phyloP scores from a whole-genome alignment of 1,284 basidiomycete genomes.

The Ganoderma lucidum region DNA sequence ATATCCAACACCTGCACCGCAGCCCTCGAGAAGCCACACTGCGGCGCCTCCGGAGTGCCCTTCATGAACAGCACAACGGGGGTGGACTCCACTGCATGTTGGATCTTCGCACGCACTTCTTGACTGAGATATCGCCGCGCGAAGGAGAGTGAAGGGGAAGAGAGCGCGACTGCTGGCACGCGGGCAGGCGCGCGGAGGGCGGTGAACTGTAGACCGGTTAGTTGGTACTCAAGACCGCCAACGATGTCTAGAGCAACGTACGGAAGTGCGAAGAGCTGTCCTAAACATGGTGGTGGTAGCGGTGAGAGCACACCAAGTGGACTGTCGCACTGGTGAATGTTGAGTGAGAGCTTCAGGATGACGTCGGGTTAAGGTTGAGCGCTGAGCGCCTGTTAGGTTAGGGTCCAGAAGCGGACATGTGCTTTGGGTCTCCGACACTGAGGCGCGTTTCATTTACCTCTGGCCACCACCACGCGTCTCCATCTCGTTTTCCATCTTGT shows the following conservation, averaged over 20 bases:
- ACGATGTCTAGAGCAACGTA: slow-evolving; percentile 36
- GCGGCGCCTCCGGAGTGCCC: slow-evolving; percentile 75
- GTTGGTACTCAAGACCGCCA: neutral
- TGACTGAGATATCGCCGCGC: slow-evolving; percentile 53
- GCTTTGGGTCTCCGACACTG: slow-evolving; percentile 49
- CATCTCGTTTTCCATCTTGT: neutral
- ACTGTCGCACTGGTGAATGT: slow-evolving; percentile 22
- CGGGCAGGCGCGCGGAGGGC: slow-evolving; percentile 34
- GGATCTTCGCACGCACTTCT: slow-evolving; percentile 52
- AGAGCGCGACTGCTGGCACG: slow-evolving; percentile 30
- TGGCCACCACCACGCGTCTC: slow-evolving; percentile 11
- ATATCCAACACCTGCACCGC: slow-evolving; percentile 92
- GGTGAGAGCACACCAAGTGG: slow-evolving; percentile 18
- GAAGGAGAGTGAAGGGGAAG: slow-evolving; percentile 35
- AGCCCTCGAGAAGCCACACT: slow-evolving; percentile 93
- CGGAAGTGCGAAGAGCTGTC: slow-evolving; percentile 52
- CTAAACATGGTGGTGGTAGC: slow-evolving; percentile 51
- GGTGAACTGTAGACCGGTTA: slow-evolving; percentile 19
- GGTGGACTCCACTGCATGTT: slow-evolving; percentile 70
- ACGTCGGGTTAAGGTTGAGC: slow-evolving; percentile 25
- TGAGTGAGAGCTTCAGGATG: slow-evolving; percentile 31
- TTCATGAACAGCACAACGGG: slow-evolving; percentile 97
- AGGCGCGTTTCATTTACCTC: slow-evolving; percentile 32
- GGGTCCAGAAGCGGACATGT: slow-evolving; percentile 22
- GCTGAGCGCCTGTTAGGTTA: slow-evolving; percentile 17